These are phyloP conservation scores for Paspalum vaginatum DNA, from an alignment of 176 grass and related monocot genomes.

Conservation along the genomic window DNA sequence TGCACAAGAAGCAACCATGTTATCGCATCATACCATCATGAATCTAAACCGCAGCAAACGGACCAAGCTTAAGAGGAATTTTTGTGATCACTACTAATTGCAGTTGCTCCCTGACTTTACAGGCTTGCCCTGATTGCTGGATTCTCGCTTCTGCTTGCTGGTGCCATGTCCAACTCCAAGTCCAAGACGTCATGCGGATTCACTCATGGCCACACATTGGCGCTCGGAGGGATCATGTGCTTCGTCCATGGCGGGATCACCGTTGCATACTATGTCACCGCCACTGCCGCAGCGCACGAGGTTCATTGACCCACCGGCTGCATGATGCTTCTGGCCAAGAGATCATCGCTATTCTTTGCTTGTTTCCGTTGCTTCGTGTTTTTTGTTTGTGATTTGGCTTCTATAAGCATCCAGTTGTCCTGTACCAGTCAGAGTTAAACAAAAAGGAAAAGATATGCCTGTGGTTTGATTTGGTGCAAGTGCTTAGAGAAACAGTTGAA, in stretches of 20 bases:
- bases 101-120: not conserved
- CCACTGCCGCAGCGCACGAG: conserved; percentile 40
- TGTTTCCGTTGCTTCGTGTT: not conserved
- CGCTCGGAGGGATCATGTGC: conserved; percentile 77
- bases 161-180: conserved; percentile 77
- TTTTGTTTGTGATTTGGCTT: conserved; percentile 26
- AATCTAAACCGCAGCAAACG: not conserved
- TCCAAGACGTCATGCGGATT: conserved; percentile 61
- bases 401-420: conserved; percentile 23
- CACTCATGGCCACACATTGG: conserved; percentile 68
- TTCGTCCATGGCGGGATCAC: conserved; percentile 76
- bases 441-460: conserved; percentile 8
- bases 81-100: conserved; percentile 3
- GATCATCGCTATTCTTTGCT: conserved; percentile 40
- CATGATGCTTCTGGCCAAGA: not conserved
- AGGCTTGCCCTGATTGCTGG: conserved; percentile 76
- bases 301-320: conserved; percentile 4
- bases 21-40: not conserved
- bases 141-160: conserved; percentile 72
- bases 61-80: not conserved
- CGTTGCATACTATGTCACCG: conserved; percentile 73
- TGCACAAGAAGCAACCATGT: not conserved
- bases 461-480: conserved; percentile 9
- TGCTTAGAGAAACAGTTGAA: not conserved
- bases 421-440: conserved; percentile 11